Percentiles rank a stretch among this genome's conserved stretches.
Evolutionary conservation across 331 rosid species (phyloP).

Genomic region (Quercus phellos): DNA sequence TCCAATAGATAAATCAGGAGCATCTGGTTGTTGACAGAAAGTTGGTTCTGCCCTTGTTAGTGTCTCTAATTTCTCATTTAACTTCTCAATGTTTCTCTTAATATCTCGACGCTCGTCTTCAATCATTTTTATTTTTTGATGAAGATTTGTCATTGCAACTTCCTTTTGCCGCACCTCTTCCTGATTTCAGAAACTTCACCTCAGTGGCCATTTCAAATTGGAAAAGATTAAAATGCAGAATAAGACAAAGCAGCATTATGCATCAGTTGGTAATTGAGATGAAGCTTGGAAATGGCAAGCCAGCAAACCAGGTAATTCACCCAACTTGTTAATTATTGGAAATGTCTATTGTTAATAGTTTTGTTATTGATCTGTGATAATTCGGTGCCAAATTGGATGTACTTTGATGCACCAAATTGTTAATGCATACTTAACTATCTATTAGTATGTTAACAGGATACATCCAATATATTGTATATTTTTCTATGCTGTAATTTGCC

Average conservation of each 20-base stretch:
- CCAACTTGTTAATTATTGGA: not conserved
- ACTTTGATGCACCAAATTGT: not conserved
- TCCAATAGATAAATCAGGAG: slow-evolving; percentile 1
- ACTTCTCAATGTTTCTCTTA: slow-evolving; percentile 21
- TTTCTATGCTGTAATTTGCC: not conserved
- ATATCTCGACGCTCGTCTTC: slow-evolving; percentile 30
- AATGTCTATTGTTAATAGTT: not conserved
- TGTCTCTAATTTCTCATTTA: slow-evolving; percentile 22
- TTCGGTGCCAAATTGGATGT: not conserved
- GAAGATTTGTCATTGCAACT: slow-evolving; percentile 23
- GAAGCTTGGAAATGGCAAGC: not conserved
- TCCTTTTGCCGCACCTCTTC: slow-evolving; percentile 23
- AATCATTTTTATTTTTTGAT: slow-evolving; percentile 23
- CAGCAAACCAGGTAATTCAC: slow-evolving; percentile 9
- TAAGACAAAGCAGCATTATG: not conserved
- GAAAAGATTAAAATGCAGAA: not conserved
- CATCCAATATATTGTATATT: not conserved
- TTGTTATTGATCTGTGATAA: not conserved
- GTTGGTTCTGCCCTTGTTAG: slow-evolving; percentile 10
- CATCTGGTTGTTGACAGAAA: slow-evolving; percentile 16
- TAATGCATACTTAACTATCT: not conserved
- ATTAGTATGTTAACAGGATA: not conserved
- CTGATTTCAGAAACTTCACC: slow-evolving; percentile 15
- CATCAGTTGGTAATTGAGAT: not conserved
- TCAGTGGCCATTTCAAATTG: not conserved